Evolutionary conservation across 2,329 filamentous ascomycete species (phyloP).

Genomic region (Beauveria sp.): DNA sequence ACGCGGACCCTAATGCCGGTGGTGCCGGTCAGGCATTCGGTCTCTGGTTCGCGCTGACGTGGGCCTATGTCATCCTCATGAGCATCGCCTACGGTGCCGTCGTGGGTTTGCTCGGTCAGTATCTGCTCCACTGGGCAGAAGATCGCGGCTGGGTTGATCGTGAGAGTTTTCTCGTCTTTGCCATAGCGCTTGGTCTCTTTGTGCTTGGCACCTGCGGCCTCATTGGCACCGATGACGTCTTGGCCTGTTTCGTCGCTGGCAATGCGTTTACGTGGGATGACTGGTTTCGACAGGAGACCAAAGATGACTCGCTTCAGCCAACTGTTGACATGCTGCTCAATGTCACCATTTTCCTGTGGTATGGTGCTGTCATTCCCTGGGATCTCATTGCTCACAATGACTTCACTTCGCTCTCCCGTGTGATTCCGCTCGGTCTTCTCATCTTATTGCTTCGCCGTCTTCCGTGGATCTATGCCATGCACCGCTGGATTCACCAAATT

Average conservation of each 20-base stretch:
- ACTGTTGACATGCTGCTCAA: slow-evolving; percentile 95
- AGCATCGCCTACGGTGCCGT: slow-evolving; percentile 69
- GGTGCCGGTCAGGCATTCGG: slow-evolving; percentile 54
- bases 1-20: slow-evolving; percentile 51
- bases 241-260: slow-evolving; percentile 88
- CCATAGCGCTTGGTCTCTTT: slow-evolving; percentile 77
- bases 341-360: slow-evolving; percentile 83
- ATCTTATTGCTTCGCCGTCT: slow-evolving; percentile 71
- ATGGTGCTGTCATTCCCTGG: slow-evolving; percentile 82
- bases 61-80: slow-evolving; percentile 74
- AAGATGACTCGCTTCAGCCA: slow-evolving; percentile 86
- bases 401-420: slow-evolving; percentile 65
- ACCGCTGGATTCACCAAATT: slow-evolving; percentile 73
- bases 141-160: slow-evolving; percentile 73
- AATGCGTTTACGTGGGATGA: slow-evolving; percentile 91
- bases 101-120: slow-evolving; percentile 75
- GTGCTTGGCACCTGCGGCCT: slow-evolving; percentile 81
- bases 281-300: slow-evolving; percentile 84
- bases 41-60: slow-evolving; percentile 78
- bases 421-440: slow-evolving; percentile 66
- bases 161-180: slow-evolving; percentile 82
- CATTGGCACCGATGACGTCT: slow-evolving; percentile 80
- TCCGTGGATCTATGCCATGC: slow-evolving; percentile 66
- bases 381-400: slow-evolving; percentile 54
- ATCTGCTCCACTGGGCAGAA: slow-evolving; percentile 77